Evolutionary conservation across 768 basidiomycete genomes (phyloP).

Genomic region (Lyophyllum atratum): DNA sequence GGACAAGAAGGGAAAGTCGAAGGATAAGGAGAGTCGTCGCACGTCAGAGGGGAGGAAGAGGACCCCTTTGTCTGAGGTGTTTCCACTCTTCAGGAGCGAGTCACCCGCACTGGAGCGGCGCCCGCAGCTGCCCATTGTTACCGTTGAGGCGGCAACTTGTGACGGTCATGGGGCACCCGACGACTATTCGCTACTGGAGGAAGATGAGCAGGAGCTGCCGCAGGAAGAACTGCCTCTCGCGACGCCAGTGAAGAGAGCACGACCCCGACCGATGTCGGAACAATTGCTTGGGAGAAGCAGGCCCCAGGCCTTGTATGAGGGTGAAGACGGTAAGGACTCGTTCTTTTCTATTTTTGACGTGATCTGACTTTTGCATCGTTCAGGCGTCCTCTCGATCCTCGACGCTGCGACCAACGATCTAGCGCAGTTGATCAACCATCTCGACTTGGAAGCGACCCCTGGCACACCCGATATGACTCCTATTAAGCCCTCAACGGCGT

Average conservation of each 20-base stretch:
- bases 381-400: conserved; percentile 69
- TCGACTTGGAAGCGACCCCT: conserved; percentile 83
- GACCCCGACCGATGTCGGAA: conserved; percentile 66
- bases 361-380: conserved; percentile 4
- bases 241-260: conserved; percentile 48
- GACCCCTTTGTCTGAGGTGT: conserved; percentile 59
- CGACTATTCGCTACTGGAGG: conserved; percentile 21
- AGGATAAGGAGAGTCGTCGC: conserved; percentile 45
- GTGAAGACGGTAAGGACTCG: conserved; percentile 50
- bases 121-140: conserved; percentile 31
- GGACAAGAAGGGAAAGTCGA: conserved; percentile 23
- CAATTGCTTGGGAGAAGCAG: conserved; percentile 52
- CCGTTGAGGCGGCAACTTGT: conserved; percentile 52
- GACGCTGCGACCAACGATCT: conserved; percentile 82
- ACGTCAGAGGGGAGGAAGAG: conserved; percentile 54
- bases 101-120: background rate
- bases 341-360: conserved; percentile 4
- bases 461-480: conserved; percentile 52
- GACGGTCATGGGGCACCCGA: conserved; percentile 45
- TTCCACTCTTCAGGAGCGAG: conserved; percentile 42
- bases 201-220: conserved; percentile 16
- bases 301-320: conserved; percentile 52
- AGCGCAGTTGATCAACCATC: conserved; percentile 73
- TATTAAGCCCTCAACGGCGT: conserved; percentile 35
- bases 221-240: conserved; percentile 16